phyloP scores from a whole-genome alignment of 192 early-diverging fungal genomes.

The Coemansia sp. region DNA sequence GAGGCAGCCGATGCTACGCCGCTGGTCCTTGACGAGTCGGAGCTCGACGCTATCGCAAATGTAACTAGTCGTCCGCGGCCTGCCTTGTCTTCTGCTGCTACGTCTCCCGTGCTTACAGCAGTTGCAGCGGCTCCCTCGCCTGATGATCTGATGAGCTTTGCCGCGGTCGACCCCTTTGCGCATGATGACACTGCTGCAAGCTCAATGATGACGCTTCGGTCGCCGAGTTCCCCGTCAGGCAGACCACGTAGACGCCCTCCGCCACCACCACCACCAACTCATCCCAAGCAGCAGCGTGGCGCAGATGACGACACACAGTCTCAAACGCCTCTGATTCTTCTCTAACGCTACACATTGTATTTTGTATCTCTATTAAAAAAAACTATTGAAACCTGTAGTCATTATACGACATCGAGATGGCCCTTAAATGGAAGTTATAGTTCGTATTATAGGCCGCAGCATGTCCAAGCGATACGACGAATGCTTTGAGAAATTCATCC shows the following conservation, averaged over 20 bases:
- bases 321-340: constrained; percentile 4
- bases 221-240: not conserved
- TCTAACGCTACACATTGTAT: not conserved
- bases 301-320: not conserved
- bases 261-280: constrained; percentile 27
- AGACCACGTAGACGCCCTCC: constrained; percentile 28
- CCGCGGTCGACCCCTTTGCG: not conserved
- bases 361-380: not conserved
- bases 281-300: constrained; percentile 1
- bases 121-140: constrained; percentile 7
- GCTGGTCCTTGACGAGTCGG: constrained; percentile 20
- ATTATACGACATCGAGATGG: not conserved
- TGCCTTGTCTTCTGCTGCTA: not conserved
- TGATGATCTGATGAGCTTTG: constrained; percentile 8
- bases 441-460: not conserved
- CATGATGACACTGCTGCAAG: not conserved
- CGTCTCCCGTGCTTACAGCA: constrained; percentile 4
- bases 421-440: not conserved
- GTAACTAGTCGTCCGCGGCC: constrained; percentile 3
- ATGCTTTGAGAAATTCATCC: not conserved
- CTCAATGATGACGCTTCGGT: not conserved
- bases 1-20: constrained; percentile 2
- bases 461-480: not conserved
- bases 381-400: not conserved
- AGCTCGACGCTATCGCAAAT: constrained; percentile 46